Conservation (phyloP, 2,329 filamentous ascomycete genomes). For the Bisporella sp. region DNA sequence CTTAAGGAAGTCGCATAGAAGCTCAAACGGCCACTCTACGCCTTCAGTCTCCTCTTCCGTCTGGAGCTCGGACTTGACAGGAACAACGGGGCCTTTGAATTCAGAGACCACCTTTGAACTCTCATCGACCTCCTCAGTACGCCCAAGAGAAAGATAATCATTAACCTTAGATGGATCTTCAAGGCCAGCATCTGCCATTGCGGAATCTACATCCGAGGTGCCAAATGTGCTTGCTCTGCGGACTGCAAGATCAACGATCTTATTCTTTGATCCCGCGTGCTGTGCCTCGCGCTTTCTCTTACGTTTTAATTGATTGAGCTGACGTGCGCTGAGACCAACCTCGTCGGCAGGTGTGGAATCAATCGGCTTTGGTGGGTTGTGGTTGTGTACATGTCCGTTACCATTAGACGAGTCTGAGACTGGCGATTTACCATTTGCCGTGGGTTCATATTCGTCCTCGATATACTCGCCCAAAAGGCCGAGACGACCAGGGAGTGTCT, state of each 20-base stretch:
- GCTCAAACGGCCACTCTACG: slow-evolving; percentile 87
- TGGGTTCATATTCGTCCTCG: slow-evolving; percentile 68
- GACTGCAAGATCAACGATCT: slow-evolving; percentile 80
- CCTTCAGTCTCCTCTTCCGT: slow-evolving; percentile 71
- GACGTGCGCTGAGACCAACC: slow-evolving; percentile 75
- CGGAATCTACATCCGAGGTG: slow-evolving; percentile 14
- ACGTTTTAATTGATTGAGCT: slow-evolving; percentile 89
- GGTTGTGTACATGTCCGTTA: slow-evolving; percentile 33
- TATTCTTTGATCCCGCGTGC: slow-evolving; percentile 81
- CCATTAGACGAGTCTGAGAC: slow-evolving; percentile 4
- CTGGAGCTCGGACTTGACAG: slow-evolving; percentile 82
- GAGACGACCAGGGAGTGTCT: slow-evolving; percentile 73
- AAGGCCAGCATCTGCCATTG: slow-evolving; percentile 54
- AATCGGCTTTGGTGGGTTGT: slow-evolving; percentile 23
- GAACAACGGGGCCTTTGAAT: slow-evolving; percentile 77
- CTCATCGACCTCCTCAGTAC: slow-evolving; percentile 72
- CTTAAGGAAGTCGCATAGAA: slow-evolving; percentile 87
- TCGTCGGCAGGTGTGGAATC: slow-evolving; percentile 45
- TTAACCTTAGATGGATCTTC: slow-evolving; percentile 57
- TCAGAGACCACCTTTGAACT: slow-evolving; percentile 89
- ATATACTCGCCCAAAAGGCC: slow-evolving; percentile 79
- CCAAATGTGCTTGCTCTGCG: slow-evolving; percentile 32
- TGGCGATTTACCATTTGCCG: slow-evolving; percentile 19
- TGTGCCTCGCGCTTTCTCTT: slow-evolving; percentile 89
- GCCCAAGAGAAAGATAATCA: slow-evolving; percentile 89